phyloP scores from a whole-genome alignment of 371 early-diverging fungal species.

The Mucor velutinosus region DNA sequence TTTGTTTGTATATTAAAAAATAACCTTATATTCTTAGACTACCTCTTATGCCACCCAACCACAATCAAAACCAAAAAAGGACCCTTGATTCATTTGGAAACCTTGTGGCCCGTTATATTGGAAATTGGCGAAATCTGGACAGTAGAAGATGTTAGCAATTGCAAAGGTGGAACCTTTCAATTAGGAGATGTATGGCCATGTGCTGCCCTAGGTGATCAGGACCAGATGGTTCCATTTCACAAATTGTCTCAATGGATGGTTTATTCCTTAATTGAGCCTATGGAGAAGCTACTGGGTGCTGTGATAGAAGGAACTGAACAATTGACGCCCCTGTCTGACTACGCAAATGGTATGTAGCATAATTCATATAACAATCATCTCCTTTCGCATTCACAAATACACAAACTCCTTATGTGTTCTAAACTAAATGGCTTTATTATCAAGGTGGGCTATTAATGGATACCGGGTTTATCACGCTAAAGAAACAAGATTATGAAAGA shows the following conservation, averaged over 20 bases:
- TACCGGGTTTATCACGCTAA: slow-evolving; percentile 45
- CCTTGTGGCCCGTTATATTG: slow-evolving; percentile 82
- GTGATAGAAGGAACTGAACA: slow-evolving; percentile 67
- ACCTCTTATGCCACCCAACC: slow-evolving; percentile 39
- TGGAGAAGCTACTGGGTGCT: slow-evolving; percentile 65
- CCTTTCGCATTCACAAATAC: neutral
- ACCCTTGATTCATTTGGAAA: slow-evolving; percentile 61
- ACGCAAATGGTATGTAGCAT: slow-evolving; percentile 75
- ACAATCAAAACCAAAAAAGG: slow-evolving; percentile 52
- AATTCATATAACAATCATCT: neutral
- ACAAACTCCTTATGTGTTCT: neutral
- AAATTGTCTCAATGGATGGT: slow-evolving; percentile 94
- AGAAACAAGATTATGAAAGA: slow-evolving; percentile 39
- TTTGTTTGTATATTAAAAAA: neutral
- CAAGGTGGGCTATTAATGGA: slow-evolving; percentile 48
- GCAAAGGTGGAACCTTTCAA: slow-evolving; percentile 47
- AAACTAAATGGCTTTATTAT: neutral
- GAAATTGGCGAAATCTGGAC: slow-evolving; percentile 50
- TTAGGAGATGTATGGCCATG: slow-evolving; percentile 93
- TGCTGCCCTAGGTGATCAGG: slow-evolving; percentile 24
- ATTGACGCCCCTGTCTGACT: slow-evolving; percentile 91
- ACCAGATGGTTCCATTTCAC: slow-evolving; percentile 78
- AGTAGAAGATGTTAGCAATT: slow-evolving; percentile 43
- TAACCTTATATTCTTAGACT: slow-evolving; percentile 27
- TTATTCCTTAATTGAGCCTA: slow-evolving; percentile 88